Evolutionary conservation across 2,329 filamentous ascomycete genomes (phyloP).

Genomic region (Metarhizium anisopliae): DNA sequence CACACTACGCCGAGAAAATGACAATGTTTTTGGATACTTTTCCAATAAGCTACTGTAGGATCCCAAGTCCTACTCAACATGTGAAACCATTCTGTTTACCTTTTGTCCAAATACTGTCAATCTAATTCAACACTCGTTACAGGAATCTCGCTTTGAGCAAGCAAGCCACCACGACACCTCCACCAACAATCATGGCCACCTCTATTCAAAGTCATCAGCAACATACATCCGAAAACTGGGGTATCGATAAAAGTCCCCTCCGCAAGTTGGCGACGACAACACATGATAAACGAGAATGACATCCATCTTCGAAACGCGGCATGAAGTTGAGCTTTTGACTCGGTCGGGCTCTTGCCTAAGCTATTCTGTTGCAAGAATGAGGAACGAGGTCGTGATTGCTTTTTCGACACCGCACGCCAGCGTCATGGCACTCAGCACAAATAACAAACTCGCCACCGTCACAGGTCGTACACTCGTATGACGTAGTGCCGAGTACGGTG

Average conservation of each 20-base stretch:
- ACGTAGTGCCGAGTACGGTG: background rate
- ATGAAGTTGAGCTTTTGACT: background rate
- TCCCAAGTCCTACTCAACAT: background rate
- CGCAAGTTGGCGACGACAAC: background rate
- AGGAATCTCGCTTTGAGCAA: background rate
- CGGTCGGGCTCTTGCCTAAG: background rate
- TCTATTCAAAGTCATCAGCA: background rate
- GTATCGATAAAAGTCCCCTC: background rate
- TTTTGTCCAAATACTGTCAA: background rate
- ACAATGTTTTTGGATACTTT: too few species aligned
- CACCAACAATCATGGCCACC: background rate
- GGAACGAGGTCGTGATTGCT: slow-evolving; percentile 1
- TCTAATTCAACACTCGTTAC: background rate
- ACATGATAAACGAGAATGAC: background rate
- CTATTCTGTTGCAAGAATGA: slow-evolving; percentile 1
- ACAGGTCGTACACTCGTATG: slow-evolving; percentile 6
- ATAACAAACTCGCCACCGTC: slow-evolving; percentile 9
- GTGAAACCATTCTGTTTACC: background rate
- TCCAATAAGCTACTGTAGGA: too few species aligned
- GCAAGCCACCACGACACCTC: background rate
- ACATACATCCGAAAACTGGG: background rate
- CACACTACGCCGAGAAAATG: too few species aligned
- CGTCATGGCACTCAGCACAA: slow-evolving; percentile 5
- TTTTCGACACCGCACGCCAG: slow-evolving; percentile 2
- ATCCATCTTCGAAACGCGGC: background rate